Percentiles rank a stretch among this genome's conserved stretches.
phyloP scores from a whole-genome alignment of 139 green algal species.

The Trebouxia sp. region DNA sequence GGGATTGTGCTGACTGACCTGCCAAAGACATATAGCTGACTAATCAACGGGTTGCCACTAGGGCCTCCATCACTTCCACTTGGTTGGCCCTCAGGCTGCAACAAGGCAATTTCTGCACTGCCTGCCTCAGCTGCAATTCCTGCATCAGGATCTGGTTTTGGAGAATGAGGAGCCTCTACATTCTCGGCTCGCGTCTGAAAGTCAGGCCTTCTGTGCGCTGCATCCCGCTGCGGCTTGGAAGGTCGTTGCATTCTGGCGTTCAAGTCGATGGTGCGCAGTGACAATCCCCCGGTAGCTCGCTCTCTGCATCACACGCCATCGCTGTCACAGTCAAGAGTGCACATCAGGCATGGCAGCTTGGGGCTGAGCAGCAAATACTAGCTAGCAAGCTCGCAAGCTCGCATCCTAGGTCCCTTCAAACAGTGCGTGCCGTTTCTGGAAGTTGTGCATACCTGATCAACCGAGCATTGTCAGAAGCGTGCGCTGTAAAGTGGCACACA shows the following conservation, averaged over 20 bases:
- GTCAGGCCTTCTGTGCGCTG: not conserved
- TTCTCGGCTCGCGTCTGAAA: not conserved
- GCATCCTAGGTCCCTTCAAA: too few relatives aligned
- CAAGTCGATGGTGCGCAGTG: not conserved
- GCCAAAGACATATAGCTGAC: slow-evolving; percentile 4
- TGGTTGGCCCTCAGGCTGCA: not conserved
- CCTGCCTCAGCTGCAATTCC: not conserved
- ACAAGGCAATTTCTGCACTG: not conserved
- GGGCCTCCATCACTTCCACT: not conserved
- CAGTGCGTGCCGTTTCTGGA: too few relatives aligned
- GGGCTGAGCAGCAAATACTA: too few relatives aligned
- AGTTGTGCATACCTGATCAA: too few relatives aligned
- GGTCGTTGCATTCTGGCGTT: not conserved
- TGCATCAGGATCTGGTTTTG: not conserved
- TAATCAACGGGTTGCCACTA: not conserved
- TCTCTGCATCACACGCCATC: too few relatives aligned
- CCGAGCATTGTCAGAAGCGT: too few relatives aligned
- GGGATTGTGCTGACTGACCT: too few relatives aligned
- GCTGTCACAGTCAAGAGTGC: too few relatives aligned
- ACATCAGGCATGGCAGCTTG: too few relatives aligned
- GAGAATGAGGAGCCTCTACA: not conserved
- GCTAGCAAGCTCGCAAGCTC: too few relatives aligned
- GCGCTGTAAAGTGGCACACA: too few relatives aligned
- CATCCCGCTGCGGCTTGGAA: not conserved
- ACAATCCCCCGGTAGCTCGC: too few relatives aligned